Conservation (phyloP, 768 basidiomycete species). For the Tulasnella sp. region DNA sequence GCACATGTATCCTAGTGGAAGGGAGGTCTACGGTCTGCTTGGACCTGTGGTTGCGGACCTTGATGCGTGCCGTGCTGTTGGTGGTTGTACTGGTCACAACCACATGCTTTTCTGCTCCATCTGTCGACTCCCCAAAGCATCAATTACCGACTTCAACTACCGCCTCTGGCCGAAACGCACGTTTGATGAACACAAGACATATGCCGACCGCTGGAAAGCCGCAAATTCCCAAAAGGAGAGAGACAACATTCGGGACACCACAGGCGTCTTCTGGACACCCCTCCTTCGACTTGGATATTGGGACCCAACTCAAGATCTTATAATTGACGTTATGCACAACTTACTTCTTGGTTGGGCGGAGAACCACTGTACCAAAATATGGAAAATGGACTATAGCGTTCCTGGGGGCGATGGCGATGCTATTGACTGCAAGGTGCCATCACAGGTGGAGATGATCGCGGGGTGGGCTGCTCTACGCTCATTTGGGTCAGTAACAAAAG, state of each 20-base stretch:
- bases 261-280: not conserved
- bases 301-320: not conserved
- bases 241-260: not conserved
- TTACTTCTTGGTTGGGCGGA: slow-evolving; percentile 33
- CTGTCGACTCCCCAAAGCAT: not conserved
- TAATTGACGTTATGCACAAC: slow-evolving; percentile 33
- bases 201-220: not conserved
- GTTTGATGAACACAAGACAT: not conserved
- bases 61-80: not conserved
- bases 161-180: not conserved
- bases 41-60: slow-evolving; percentile 34
- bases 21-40: slow-evolving; percentile 26
- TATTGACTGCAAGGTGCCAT: not conserved
- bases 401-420: slow-evolving; percentile 24
- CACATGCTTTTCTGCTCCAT: not conserved
- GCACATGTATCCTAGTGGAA: slow-evolving; percentile 23
- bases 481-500: slow-evolving; percentile 21
- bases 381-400: slow-evolving; percentile 25
- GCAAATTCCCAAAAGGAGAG: not conserved
- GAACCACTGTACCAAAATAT: slow-evolving; percentile 31
- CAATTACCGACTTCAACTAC: not conserved
- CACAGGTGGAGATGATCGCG: not conserved
- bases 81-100: not conserved
- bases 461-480: too few relatives aligned
- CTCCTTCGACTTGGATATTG: not conserved